phyloP scores from a whole-genome alignment of 1,139 yeast genomes.

The Pichia kudriavzevii region DNA sequence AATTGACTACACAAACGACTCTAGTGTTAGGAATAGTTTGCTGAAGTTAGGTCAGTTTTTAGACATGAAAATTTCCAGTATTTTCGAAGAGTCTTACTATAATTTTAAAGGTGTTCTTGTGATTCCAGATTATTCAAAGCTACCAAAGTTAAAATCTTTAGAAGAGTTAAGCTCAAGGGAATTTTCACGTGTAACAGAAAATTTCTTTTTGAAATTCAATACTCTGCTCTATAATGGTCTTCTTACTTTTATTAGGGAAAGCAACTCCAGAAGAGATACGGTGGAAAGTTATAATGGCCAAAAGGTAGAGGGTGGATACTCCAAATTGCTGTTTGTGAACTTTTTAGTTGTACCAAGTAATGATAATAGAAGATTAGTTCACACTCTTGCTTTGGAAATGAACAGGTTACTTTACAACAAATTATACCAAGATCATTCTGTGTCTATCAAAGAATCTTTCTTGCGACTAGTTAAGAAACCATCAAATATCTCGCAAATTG shows the following conservation, averaged over 20 bases:
- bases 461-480: constrained; percentile 8
- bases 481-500: constrained; percentile 15
- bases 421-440: constrained; percentile 17
- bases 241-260: constrained; percentile 22
- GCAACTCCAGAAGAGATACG: constrained; percentile 20
- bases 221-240: constrained; percentile 24
- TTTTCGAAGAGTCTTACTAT: constrained; percentile 15
- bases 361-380: constrained; percentile 20
- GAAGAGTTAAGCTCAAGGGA: constrained; percentile 23
- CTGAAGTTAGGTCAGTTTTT: constrained; percentile 37
- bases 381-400: constrained; percentile 17
- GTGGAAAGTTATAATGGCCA: constrained; percentile 20
- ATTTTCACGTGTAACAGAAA: constrained; percentile 20
- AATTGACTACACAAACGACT: constrained; percentile 36
- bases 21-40: constrained; percentile 33
- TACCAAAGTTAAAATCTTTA: constrained; percentile 25
- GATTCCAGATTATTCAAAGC: constrained; percentile 27
- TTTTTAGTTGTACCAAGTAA: constrained; percentile 20
- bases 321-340: constrained; percentile 26
- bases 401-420: constrained; percentile 18
- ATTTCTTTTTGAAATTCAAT: constrained; percentile 21
- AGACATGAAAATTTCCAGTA: constrained; percentile 20
- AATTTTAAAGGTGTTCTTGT: constrained; percentile 26
- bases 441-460: constrained; percentile 5
- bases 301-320: constrained; percentile 17